These are phyloP conservation scores for Nannochloris sp. DNA, from an alignment of 139 green algal genomes.

Conservation along the genomic window DNA sequence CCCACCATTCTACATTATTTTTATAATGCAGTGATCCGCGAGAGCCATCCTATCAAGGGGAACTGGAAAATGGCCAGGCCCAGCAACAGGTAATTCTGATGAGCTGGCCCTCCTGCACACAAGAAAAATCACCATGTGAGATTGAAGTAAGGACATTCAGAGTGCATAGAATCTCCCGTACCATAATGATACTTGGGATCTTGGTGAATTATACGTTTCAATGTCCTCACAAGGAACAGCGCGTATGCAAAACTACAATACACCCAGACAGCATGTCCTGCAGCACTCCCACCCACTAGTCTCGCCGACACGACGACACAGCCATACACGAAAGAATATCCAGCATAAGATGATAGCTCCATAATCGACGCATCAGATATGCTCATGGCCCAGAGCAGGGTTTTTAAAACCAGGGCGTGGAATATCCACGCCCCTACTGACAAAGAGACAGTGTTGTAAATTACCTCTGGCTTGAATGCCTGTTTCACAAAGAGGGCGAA, in stretches of 20 bases:
- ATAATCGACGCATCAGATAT: conserved; percentile 60
- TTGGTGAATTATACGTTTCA: conserved; percentile 86
- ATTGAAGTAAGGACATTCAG: not conserved
- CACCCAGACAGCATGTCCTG: conserved; percentile 52
- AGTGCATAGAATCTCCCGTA: not conserved
- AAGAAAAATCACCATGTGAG: not conserved
- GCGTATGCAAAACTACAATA: conserved; percentile 72
- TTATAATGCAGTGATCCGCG: conserved; percentile 4
- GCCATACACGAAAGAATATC: conserved; percentile 67
- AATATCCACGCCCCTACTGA: conserved; percentile 51
- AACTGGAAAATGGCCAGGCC: conserved; percentile 72
- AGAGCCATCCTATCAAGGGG: conserved; percentile 59
- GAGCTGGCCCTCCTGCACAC: conserved; percentile 50
- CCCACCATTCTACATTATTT: not conserved
- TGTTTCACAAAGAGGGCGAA: conserved; percentile 13
- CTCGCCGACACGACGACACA: conserved; percentile 22
- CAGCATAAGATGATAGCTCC: conserved; percentile 77
- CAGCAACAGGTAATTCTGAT: conserved; percentile 83
- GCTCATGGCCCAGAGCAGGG: conserved; percentile 55
- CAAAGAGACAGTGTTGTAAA: conserved; percentile 60
- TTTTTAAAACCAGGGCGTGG: conserved; percentile 54
- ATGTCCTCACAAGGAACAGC: conserved; percentile 84
- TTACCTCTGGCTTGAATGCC: conserved; percentile 56
- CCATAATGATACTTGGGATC: conserved; percentile 59
- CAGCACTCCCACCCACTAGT: conserved; percentile 23